Conservation (phyloP, 179 eudicot genomes). For the Spinacia oleracea region DNA sequence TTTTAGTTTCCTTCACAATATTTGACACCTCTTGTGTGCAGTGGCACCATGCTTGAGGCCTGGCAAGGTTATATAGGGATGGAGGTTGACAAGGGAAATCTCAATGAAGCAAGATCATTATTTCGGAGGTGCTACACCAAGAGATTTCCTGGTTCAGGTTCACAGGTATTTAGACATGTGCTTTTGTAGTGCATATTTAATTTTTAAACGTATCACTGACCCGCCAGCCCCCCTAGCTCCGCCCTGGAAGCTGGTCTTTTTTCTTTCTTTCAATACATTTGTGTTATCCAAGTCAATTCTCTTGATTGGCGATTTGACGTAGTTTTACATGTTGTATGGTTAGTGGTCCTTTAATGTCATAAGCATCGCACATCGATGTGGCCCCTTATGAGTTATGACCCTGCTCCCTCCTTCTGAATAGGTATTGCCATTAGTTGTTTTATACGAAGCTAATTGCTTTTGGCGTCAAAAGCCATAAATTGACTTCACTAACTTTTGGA, state of each 20-base stretch:
- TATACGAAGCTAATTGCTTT: too few species aligned
- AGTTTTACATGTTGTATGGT: neutral
- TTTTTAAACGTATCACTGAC: too few species aligned
- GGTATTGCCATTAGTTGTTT: too few species aligned
- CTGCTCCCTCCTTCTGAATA: neutral
- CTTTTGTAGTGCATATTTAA: too few species aligned
- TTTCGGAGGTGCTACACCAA: conserved; percentile 84
- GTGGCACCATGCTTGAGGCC: conserved; percentile 77
- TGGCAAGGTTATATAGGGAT: conserved; percentile 83
- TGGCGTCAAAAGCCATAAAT: too few species aligned
- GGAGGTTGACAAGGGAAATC: conserved; percentile 72
- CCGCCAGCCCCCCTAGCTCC: too few species aligned
- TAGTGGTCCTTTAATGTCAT: neutral
- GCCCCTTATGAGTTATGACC: neutral
- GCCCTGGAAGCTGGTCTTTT: neutral
- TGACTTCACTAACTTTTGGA: too few species aligned
- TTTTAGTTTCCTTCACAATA: neutral
- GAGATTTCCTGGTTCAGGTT: conserved; percentile 82
- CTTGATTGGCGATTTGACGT: neutral
- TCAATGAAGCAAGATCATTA: conserved; percentile 81
- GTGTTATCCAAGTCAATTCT: neutral
- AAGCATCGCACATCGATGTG: neutral
- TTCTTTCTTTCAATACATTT: neutral
- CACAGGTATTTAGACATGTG: conserved; percentile 86
- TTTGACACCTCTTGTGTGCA: conserved; percentile 24